Conservation (phyloP, 225 moss, liverwort and hornwort species). For the Pleurozium schreberi region DNA sequence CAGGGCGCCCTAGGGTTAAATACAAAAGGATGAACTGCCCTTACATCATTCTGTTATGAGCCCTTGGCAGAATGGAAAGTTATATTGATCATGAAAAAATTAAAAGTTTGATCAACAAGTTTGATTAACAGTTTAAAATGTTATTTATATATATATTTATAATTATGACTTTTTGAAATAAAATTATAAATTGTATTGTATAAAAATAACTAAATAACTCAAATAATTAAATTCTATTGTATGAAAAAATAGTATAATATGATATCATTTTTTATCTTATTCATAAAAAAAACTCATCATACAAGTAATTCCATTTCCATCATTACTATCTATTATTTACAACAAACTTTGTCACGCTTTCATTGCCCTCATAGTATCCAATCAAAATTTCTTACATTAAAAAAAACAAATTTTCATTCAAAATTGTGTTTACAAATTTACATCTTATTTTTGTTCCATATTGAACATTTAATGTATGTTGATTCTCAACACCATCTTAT, state of each 20-base stretch:
- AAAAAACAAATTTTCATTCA: background rate
- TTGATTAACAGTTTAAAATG: background rate
- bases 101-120: background rate
- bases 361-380: too few relatives aligned
- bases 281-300: too few relatives aligned
- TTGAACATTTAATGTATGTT: background rate
- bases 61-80: background rate
- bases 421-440: background rate
- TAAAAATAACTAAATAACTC: too few relatives aligned
- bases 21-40: background rate
- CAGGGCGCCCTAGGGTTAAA: too few relatives aligned
- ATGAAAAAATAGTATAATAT: too few relatives aligned
- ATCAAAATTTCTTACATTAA: background rate
- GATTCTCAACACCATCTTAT: background rate
- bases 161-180: too few relatives aligned
- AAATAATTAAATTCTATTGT: too few relatives aligned
- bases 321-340: background rate
- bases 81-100: background rate
- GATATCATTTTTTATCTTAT: too few relatives aligned
- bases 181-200: too few relatives aligned
- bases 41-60: background rate
- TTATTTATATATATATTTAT: too few relatives aligned
- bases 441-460: background rate
- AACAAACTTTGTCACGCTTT: background rate
- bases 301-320: background rate